Evolutionary conservation across 257 asterid species (phyloP), one percentile per base, ranked within the genome.

Genomic region (Solanum lycopersicoides): DNA sequence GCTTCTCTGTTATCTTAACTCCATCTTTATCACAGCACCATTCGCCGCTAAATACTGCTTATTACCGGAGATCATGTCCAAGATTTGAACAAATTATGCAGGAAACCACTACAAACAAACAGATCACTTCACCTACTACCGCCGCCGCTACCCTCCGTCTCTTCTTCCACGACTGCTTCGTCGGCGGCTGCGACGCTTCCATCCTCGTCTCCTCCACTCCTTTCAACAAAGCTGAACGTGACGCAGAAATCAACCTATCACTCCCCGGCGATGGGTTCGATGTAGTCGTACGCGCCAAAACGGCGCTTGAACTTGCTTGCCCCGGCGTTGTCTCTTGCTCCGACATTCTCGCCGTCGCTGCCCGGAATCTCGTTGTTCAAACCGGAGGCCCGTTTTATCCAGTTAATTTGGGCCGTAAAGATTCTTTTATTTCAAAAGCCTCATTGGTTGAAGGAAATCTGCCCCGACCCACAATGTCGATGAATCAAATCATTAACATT

Each of bases 241-340:
- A 95, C 90, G 96, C 98, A 86, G 98, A 95, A 86, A 93, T 94
- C 88, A 97, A 97, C 91, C 97, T 91, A 86, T 96, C 99, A 84
- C 97, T 96, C 79, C 98, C 99, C 45, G 99, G 99, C 32, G 99
- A 97, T 89, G 99, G 95, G 7, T 97, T 94, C 93, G 99, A 97
- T 88, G 97, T 95, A 39, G 93, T 97, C 86, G 92, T 93, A 7
- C 97, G 99, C 75, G 99, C 98, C 28, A 97, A 97, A 89, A 87
- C 98, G 23, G 97, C 95, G 12, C 93, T 96, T 25, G 99, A 96
- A 85, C 96, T 96, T 50, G 76, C 91, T 32, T 96, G 99, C 90
- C 98, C 98, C 9, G 97, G 98, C 42, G 91, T 92, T 10, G 99
- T 97, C 25, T 97, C 99, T 32, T 97, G 99, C 86, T 93, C 99